These are phyloP conservation scores for Kandelia obovata DNA, from an alignment of 345 rosid species.

Conservation along the genomic window DNA sequence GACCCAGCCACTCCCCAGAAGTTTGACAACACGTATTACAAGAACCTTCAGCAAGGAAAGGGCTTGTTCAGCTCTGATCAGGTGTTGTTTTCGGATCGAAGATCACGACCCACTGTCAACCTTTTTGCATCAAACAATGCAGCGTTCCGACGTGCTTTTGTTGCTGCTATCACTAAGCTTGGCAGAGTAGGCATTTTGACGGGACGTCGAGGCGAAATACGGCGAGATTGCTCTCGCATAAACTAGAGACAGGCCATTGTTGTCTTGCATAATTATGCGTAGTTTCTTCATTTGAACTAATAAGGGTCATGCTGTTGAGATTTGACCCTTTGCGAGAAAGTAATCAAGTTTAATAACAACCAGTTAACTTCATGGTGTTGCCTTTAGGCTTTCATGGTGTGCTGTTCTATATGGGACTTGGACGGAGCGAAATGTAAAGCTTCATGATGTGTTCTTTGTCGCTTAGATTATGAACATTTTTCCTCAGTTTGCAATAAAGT, in stretches of 20 bases:
- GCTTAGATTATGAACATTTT: too few relatives aligned
- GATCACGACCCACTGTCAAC: slow-evolving; percentile 59
- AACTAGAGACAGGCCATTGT: slow-evolving; percentile 29
- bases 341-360: too few relatives aligned
- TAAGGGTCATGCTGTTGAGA: too few relatives aligned
- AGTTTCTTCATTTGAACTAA: too few relatives aligned
- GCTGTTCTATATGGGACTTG: too few relatives aligned
- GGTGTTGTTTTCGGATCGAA: slow-evolving; percentile 50
- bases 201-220: slow-evolving; percentile 67
- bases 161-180: slow-evolving; percentile 62
- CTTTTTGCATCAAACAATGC: slow-evolving; percentile 45
- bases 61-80: slow-evolving; percentile 75
- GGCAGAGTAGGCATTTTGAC: slow-evolving; percentile 71
- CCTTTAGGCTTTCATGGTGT: too few relatives aligned
- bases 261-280: too few relatives aligned
- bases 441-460: too few relatives aligned
- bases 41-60: slow-evolving; percentile 66
- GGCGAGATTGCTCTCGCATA: slow-evolving; percentile 50
- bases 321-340: too few relatives aligned
- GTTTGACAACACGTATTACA: slow-evolving; percentile 75
- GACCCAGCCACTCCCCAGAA: slow-evolving; percentile 65
- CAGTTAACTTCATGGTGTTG: too few relatives aligned
- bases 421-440: too few relatives aligned
- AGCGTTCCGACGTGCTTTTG: slow-evolving; percentile 62
- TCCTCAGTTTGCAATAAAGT: too few relatives aligned